Evolutionary conservation across 345 rosid genomes (phyloP).

Genomic region (Gossypium arboreum): DNA sequence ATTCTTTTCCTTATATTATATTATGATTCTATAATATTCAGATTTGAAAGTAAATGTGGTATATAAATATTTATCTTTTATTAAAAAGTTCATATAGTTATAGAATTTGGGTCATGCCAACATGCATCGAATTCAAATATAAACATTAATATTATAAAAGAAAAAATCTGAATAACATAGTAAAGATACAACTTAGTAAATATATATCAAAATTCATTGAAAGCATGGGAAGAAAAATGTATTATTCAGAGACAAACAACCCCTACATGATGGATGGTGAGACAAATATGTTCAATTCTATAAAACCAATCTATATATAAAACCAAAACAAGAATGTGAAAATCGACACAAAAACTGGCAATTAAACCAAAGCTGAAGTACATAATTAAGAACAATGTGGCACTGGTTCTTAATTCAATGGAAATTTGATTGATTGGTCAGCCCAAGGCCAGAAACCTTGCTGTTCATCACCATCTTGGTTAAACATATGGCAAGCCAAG

Average conservation of each 20-base stretch:
- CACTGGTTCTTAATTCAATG: slow-evolving; percentile 33
- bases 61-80: no score
- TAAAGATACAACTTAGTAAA: slow-evolving; percentile 29
- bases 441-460: slow-evolving; percentile 76
- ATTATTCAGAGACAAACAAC: slow-evolving; percentile 21
- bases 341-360: slow-evolving; percentile 13
- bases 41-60: no score
- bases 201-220: slow-evolving; percentile 14
- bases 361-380: slow-evolving; percentile 13
- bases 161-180: not conserved
- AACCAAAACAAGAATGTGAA: slow-evolving; percentile 21
- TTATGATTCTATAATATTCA: not conserved
- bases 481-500: slow-evolving; percentile 59
- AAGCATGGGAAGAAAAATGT: slow-evolving; percentile 27
- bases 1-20: slow-evolving; percentile 2
- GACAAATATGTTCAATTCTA: slow-evolving; percentile 34
- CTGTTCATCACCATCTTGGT: slow-evolving; percentile 46
- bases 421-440: slow-evolving; percentile 59
- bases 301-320: slow-evolving; percentile 22
- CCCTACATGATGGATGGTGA: slow-evolving; percentile 7
- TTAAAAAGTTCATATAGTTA: no score
- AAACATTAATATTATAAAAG: no score
- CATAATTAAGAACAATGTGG: slow-evolving; percentile 1
- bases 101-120: no score
- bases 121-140: no score